Conservation (phyloP, 2,329 filamentous ascomycete species). For the Microsporum audouinii region DNA sequence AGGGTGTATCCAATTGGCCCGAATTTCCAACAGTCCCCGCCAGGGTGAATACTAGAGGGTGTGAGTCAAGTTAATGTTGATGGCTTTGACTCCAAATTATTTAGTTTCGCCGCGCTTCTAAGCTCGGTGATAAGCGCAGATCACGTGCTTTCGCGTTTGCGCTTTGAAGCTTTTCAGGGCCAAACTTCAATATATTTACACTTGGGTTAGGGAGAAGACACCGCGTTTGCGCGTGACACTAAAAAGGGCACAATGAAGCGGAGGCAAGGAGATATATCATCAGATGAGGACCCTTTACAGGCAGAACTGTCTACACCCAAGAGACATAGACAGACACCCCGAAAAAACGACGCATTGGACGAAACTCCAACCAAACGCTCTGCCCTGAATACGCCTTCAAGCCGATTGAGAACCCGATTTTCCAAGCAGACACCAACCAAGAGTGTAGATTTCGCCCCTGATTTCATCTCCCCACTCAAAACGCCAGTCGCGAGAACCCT, state of each 20-base stretch:
- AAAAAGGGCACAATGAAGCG: slow-evolving; percentile 27
- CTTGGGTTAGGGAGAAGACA: neutral
- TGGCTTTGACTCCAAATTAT: neutral
- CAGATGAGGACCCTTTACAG: slow-evolving; percentile 24
- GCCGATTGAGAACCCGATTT: slow-evolving; percentile 18
- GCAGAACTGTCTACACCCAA: slow-evolving; percentile 28
- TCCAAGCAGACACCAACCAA: slow-evolving; percentile 20
- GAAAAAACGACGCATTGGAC: slow-evolving; percentile 16
- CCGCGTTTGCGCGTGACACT: neutral
- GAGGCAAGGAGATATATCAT: slow-evolving; percentile 29
- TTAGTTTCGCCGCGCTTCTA: neutral
- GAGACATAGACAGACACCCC: slow-evolving; percentile 24
- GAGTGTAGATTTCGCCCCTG: slow-evolving; percentile 25
- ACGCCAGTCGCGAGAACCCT: slow-evolving; percentile 27
- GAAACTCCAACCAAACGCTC: slow-evolving; percentile 13
- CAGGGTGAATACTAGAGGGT: neutral
- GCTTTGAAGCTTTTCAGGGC: neutral
- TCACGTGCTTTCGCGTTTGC: slow-evolving; percentile 3
- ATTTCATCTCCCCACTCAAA: slow-evolving; percentile 29
- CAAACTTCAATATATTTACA: neutral
- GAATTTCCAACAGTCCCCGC: neutral
- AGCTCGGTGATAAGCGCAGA: neutral
- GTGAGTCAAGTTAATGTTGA: neutral
- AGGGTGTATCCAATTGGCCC: neutral
- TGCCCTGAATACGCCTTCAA: slow-evolving; percentile 16